A percentile compares a stretch with the other conserved stretches of the same genome.
phyloP scores from a whole-genome alignment of 1,284 basidiomycete genomes.

The Erythrobasidium hasegawianum region DNA sequence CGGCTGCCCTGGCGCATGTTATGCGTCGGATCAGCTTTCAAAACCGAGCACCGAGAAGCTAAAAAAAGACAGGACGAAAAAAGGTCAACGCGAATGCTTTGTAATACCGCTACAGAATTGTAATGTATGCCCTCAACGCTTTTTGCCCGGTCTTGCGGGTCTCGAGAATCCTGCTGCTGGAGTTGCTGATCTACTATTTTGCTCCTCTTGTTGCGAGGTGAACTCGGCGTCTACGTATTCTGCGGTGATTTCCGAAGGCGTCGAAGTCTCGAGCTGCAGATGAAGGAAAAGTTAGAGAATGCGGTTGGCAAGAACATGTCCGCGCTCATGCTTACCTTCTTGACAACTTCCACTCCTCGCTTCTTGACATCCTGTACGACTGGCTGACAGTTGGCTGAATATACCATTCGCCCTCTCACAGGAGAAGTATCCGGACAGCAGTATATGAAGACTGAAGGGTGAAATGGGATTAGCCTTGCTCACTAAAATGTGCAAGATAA shows the following conservation, averaged over 20 bases:
- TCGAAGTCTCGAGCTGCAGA: constrained; percentile 26
- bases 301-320: no score
- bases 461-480: no score
- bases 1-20: no score
- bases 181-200: constrained; percentile 2
- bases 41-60: no score
- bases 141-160: constrained; percentile 25
- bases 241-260: constrained; percentile 22
- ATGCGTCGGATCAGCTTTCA: no score
- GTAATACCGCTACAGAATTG: no score
- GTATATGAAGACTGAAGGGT: constrained; percentile 30
- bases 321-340: constrained; percentile 3
- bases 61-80: no score
- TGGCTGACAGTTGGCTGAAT: constrained; percentile 17
- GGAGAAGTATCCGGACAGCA: constrained; percentile 25
- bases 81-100: no score
- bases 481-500: no score
- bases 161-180: constrained; percentile 14
- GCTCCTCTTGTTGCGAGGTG: constrained; percentile 4
- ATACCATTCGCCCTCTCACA: constrained; percentile 13
- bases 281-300: neutral
- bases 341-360: constrained; percentile 17
- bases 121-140: constrained; percentile 7
- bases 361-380: constrained; percentile 25
- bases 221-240: constrained; percentile 17